Conservation (phyloP, 2,329 filamentous ascomycete species). For the Plenodomus biglobosus region DNA sequence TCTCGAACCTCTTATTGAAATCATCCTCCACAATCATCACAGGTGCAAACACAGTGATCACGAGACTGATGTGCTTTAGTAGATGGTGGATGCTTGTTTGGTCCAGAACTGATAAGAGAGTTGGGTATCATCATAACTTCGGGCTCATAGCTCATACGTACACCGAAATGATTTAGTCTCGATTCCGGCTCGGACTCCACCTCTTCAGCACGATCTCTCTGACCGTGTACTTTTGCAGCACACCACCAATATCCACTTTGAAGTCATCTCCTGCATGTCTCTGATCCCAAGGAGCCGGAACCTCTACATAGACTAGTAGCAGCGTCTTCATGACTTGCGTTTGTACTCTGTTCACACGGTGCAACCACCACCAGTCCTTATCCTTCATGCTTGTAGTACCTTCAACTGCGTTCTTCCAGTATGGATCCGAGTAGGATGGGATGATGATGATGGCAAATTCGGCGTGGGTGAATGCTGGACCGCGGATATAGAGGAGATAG, state of each 20-base stretch:
- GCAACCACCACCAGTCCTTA: constrained; percentile 77
- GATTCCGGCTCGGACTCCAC: constrained; percentile 81
- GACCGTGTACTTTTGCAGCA: constrained; percentile 71
- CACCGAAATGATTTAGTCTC: constrained; percentile 50
- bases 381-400: constrained; percentile 50
- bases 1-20: too few species aligned
- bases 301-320: constrained; percentile 86
- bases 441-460: constrained; percentile 87
- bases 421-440: constrained; percentile 73
- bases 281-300: constrained; percentile 67
- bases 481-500: constrained; percentile 90
- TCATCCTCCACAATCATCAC: too few species aligned
- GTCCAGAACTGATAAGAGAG: too few species aligned
- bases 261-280: constrained; percentile 43
- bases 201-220: constrained; percentile 79
- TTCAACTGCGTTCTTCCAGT: constrained; percentile 62
- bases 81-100: too few species aligned
- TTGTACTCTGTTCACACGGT: constrained; percentile 86
- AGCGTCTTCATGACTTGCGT: constrained; percentile 88
- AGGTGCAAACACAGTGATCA: too few species aligned
- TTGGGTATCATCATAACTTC: not conserved
- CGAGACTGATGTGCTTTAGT: too few species aligned
- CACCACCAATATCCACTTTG: constrained; percentile 59
- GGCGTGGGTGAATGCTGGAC: constrained; percentile 91
- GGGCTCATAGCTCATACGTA: not conserved